These are phyloP conservation scores for Chamaecyparis obtusa DNA, from an alignment of 75 land plant genomes.

Conservation along the genomic window DNA sequence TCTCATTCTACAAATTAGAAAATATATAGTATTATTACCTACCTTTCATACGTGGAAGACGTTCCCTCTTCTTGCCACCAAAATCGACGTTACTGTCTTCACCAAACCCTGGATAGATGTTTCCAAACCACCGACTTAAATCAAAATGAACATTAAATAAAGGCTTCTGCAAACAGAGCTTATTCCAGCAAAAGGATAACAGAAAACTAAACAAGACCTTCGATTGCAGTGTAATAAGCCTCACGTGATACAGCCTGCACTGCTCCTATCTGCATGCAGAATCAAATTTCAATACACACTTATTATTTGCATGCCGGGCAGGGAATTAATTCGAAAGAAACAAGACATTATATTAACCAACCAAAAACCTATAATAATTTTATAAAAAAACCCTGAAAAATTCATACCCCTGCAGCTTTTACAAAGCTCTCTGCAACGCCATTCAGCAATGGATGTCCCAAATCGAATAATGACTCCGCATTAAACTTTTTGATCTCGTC, in stretches of 20 bases:
- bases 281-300: neutral
- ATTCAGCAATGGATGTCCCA: constrained; percentile 76
- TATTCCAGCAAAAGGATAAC: neutral
- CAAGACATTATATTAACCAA: too few relatives aligned
- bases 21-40: neutral
- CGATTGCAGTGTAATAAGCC: constrained; percentile 42
- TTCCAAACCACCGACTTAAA: neutral
- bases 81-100: neutral
- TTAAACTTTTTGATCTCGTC: constrained; percentile 42
- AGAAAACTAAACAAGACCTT: constrained; percentile 13
- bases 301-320: too few relatives aligned
- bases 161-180: neutral
- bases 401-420: constrained; percentile 63
- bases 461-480: constrained; percentile 44
- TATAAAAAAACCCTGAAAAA: too few relatives aligned
- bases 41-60: neutral
- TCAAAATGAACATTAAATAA: neutral
- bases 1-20: neutral
- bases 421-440: constrained; percentile 66
- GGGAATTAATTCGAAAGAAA: too few relatives aligned
- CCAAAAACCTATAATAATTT: too few relatives aligned
- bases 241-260: constrained; percentile 70
- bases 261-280: constrained; percentile 57
- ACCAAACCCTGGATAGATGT: neutral
- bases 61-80: neutral